Base-by-base conservation (phyloP, 345 rosid species). In the Angophora floribunda region DNA sequence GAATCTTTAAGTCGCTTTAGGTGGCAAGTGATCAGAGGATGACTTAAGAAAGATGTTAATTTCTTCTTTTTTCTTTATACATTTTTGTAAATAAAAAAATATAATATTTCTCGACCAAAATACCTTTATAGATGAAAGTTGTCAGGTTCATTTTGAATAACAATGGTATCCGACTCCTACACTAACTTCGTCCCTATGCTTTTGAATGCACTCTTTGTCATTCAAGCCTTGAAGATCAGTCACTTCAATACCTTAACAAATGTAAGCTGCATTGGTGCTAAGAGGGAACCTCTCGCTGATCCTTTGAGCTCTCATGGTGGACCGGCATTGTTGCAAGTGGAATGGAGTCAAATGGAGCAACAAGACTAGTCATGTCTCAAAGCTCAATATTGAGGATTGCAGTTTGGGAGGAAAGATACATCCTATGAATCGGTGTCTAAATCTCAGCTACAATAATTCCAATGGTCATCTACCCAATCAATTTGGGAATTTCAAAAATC, bases 381-480 rank as follows among this genome's bases (percentile, higher is more conserved):
- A 45, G 80, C 87, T 86, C 44, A 26, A 86, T 32, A 52, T 86
- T 2, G 13, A 9, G 41, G 19, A 15, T 52, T 21, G 55, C 16
- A 5, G 9, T 47, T 14, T 86, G 9, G 32, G 24, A 45, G 87
- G 87, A 28, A 36, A 26, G 79, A 12, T 86, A 44, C 14, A 45
- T 47, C 87, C 11, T 26, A 19, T 80, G 44, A 24, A 2, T 11
- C 10, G 4, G 41, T 28, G 28, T 41, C 57, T 86, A 45, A 44
- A 50, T 26, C 57, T 86, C 3, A 30, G n/a, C 55, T 5, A 7
- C 53, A 86, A 86, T 79, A 86, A 86, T 45, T 45, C 63, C 57
- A 63, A 3, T 36, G 88, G 92, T 32, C 88, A 89, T 19, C 4
- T 92, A 57, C 59, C 80, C n/a, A 36, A 86, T 89, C 85, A 80